Percentiles rank a stretch among this genome's conserved stretches.
phyloP scores from a whole-genome alignment of 2,329 filamentous ascomycete genomes.

The Xylariales sp. region DNA sequence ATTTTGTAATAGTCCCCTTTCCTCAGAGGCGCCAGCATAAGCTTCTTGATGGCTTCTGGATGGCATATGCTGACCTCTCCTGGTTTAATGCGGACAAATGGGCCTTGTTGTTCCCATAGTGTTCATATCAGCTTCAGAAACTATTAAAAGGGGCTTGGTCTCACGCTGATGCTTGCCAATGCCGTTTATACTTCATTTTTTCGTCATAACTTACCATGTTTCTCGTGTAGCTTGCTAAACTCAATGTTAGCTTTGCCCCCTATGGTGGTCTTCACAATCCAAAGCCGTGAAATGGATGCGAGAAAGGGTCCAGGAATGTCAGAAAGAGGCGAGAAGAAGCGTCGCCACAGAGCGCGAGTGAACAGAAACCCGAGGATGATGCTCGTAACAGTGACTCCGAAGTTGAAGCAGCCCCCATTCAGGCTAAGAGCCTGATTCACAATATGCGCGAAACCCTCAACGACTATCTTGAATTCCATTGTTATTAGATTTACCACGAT shows the following conservation, averaged over 20 bases:
- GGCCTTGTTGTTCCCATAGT: slow-evolving; percentile 20
- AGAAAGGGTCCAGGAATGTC: slow-evolving; percentile 32
- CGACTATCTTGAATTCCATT: too few species aligned
- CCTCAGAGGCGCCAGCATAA: slow-evolving; percentile 27
- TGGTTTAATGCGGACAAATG: slow-evolving; percentile 34
- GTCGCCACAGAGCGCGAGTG: too few species aligned
- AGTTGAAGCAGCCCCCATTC: too few species aligned
- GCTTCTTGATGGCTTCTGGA: slow-evolving; percentile 32
- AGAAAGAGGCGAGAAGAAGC: slow-evolving; percentile 3
- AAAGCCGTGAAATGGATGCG: slow-evolving; percentile 33
- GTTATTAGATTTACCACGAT: too few species aligned
- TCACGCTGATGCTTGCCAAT: not conserved
- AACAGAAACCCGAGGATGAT: too few species aligned
- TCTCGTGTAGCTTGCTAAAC: slow-evolving; percentile 30
- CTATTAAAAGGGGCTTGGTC: too few species aligned
- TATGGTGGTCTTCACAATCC: slow-evolving; percentile 28
- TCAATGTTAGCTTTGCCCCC: slow-evolving; percentile 32
- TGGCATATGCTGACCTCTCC: slow-evolving; percentile 33
- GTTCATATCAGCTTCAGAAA: not conserved
- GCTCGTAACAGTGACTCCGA: too few species aligned
- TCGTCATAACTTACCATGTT: slow-evolving; percentile 26
- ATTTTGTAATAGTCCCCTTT: slow-evolving; percentile 19
- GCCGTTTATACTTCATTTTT: too few species aligned
- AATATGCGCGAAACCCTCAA: too few species aligned
- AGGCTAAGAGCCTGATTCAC: too few species aligned